Evolutionary conservation across 2,329 filamentous ascomycete species (phyloP), one percentile per base, ranked within the genome.

Genomic region (Daldinia sp.): DNA sequence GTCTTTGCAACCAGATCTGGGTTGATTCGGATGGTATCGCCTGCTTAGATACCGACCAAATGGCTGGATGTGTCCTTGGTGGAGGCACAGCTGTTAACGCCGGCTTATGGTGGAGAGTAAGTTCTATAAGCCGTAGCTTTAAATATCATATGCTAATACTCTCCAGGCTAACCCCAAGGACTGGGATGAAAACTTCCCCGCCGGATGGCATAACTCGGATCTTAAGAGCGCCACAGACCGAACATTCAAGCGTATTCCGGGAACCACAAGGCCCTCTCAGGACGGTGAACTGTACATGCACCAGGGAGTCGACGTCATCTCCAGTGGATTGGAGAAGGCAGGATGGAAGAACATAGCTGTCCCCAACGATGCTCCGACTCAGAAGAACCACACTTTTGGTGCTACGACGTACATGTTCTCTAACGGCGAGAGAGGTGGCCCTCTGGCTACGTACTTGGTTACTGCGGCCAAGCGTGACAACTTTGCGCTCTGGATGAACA

Each of bases 11-110:
- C 77, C 84, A 92, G 78, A 91, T 93, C 73, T 91, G 89, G 86
- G 81, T 83, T 6, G 86, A 91, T 75, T 88, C 87, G 12, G 82
- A 83, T 4, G 89, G 88, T 39, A 88, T 92, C 70, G 87, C 88
- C 50, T 93, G 91, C 79, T 84, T 84, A 4, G 90, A 93, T 77
- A 89, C 88, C 10, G 89, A 90, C 71, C 88, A 91, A 74, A 92
- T 92, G 89, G 89, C 89, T n/a, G 91, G 90, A 12, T 93, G 91
- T 72, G 84, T 93, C 44, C 85, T 93, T 6, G 91, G 91, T 59
- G 91, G 91, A 65, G 88, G 88, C 6, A 87, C 88, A 28, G 87
- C 88, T 46, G 84, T 92, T 72, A 93, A 92, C 73, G 88, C 90
- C 57, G 89, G 88, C 57, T 83, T 92, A 35, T 92, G 89, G 86